Evolutionary conservation across 129 eudicot genomes (phyloP), one percentile per base, ranked within the genome.

Genomic region (Centrapalus pauciflorus): DNA sequence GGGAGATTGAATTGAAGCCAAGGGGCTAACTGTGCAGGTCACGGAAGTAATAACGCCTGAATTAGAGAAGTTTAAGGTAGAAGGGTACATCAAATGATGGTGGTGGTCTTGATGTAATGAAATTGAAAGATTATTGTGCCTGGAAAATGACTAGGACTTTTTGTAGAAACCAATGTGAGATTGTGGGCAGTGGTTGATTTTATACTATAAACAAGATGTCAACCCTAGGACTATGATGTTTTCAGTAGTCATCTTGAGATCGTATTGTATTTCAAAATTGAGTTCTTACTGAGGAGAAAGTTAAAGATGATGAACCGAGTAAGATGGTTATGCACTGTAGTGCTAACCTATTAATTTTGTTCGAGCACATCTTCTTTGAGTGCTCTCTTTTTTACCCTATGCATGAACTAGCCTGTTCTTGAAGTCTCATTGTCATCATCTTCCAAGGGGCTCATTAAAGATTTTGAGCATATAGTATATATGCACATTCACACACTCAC

Each of bases 11-110:
- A n/a, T n/a, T 4, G 52, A 13, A 45, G 20, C 52, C 4, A 43
- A 43, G 21, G 8, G 23, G 52, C 1, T 45, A 16, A 45, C 7
- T 9, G 52, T 45, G 2, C 21, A 45, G 8, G 52, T n/a, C n/a
- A n/a, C n/a, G n/a, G n/a, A n/a, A n/a, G n/a, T n/a, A n/a, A n/a
- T n/a, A n/a, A n/a, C n/a, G 24, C 54, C 21, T 1, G 19, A 16
- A 48, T 24, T 33, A 16, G 64, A 57, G 14, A 30, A 30, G 43
- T 9, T n/a, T 57, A 30, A 29, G 29, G 40, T 14, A 29, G 63
- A 56, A 56, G 37, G 62, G 40, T 57, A 30, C 64, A 29, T 57
- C 64, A 29, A 57, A 29, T 57, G 20, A 56, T 38, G 63, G 24
- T 56, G 40, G 20, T 29, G 40, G 24, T 33, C 35, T 4, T 55